These are phyloP conservation scores for Trametopsis cervina DNA, from an alignment of 768 basidiomycete genomes.

Conservation along the genomic window DNA sequence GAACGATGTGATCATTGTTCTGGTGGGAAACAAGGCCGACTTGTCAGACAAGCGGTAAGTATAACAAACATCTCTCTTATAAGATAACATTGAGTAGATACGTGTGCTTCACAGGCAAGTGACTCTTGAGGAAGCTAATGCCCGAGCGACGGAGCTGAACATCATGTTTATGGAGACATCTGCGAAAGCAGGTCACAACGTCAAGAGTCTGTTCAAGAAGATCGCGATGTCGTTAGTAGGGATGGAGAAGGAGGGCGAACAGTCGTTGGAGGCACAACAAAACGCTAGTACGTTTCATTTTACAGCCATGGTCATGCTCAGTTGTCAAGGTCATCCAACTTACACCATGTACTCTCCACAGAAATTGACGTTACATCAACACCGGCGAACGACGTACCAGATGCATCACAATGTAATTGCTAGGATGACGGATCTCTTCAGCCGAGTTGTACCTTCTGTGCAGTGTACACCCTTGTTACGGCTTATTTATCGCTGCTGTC, in stretches of 20 bases:
- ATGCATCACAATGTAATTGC: slow-evolving; percentile 83
- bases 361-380: slow-evolving; percentile 91
- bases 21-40: slow-evolving; percentile 99
- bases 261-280: slow-evolving; percentile 28
- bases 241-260: slow-evolving; percentile 77
- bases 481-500: slow-evolving; percentile 1
- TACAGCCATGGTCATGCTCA: not conserved
- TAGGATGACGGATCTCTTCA: slow-evolving; percentile 26
- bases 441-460: too few species aligned
- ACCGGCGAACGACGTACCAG: slow-evolving; percentile 61
- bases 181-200: slow-evolving; percentile 98
- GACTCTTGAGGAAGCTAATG: slow-evolving; percentile 95
- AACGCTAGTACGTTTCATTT: slow-evolving; percentile 34
- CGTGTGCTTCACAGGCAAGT: slow-evolving; percentile 94
- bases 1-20: slow-evolving; percentile 95
- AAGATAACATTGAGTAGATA: not conserved
- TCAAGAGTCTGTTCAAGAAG: slow-evolving; percentile 98
- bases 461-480: not conserved
- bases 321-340: not conserved
- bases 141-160: slow-evolving; percentile 81
- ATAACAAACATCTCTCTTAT: not conserved
- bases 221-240: slow-evolving; percentile 98
- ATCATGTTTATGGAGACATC: slow-evolving; percentile 99
- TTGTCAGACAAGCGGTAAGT: slow-evolving; percentile 94
- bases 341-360: slow-evolving; percentile 24